These are phyloP conservation scores for Amborella trichopoda DNA, from an alignment of 164 flowering plant species.

Conservation along the genomic window DNA sequence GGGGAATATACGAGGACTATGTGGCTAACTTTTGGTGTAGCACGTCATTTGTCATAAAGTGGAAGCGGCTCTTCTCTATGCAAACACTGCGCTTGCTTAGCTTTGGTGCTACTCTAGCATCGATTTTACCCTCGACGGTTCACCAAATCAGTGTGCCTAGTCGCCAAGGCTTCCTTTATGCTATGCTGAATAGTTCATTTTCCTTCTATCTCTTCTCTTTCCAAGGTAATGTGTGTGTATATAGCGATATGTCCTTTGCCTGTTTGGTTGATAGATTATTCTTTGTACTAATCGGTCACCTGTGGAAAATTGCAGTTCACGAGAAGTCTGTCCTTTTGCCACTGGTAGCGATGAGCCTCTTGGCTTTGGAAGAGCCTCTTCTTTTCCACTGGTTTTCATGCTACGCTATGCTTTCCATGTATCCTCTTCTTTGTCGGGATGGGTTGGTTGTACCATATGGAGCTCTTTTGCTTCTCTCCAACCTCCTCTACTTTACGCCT, in stretches of 20 bases:
- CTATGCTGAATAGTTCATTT: slow-evolving; percentile 61
- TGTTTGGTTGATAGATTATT: neutral
- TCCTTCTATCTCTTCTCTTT: slow-evolving; percentile 87
- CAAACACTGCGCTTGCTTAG: slow-evolving; percentile 48
- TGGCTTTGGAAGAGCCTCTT: slow-evolving; percentile 64
- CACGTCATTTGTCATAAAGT: slow-evolving; percentile 61
- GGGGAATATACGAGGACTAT: slow-evolving; percentile 93
- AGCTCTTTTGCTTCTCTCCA: slow-evolving; percentile 40
- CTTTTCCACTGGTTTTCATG: slow-evolving; percentile 46
- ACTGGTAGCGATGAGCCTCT: slow-evolving; percentile 72
- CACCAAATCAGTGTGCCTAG: slow-evolving; percentile 72
- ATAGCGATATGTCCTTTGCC: neutral
- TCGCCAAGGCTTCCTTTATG: slow-evolving; percentile 62
- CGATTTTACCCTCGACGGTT: slow-evolving; percentile 65
- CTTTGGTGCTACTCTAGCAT: slow-evolving; percentile 41
- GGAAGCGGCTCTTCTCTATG: slow-evolving; percentile 68
- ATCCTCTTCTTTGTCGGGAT: slow-evolving; percentile 83
- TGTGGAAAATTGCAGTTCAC: slow-evolving; percentile 46
- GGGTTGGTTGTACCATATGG: slow-evolving; percentile 50
- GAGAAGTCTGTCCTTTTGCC: slow-evolving; percentile 94
- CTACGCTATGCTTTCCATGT: slow-evolving; percentile 70
- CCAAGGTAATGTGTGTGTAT: slow-evolving; percentile 42
- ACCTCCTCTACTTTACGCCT: slow-evolving; percentile 36
- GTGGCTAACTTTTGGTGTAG: slow-evolving; percentile 98
- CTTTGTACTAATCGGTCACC: neutral